Evolutionary conservation across 192 early-diverging fungal species (phyloP).

Genomic region (Kickxella alabastrina): DNA sequence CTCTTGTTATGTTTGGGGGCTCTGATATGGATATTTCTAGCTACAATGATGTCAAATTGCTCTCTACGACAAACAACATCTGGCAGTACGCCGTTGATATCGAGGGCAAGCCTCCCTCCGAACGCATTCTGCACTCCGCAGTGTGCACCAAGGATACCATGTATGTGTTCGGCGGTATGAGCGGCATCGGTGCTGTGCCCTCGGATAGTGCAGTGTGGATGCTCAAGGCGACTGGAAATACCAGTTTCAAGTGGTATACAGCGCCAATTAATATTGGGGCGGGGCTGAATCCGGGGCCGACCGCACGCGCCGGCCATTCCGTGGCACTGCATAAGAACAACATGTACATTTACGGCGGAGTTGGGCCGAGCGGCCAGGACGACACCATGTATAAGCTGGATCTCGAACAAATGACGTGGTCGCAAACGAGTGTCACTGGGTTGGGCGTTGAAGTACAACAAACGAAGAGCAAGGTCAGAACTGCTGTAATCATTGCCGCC

Average conservation of each 20-base stretch:
- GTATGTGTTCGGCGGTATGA: conserved; percentile 63
- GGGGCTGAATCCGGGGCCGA: conserved; percentile 43
- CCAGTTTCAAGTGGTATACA: conserved; percentile 38
- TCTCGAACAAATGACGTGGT: conserved; percentile 59
- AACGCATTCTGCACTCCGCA: conserved; percentile 62
- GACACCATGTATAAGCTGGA: conserved; percentile 65
- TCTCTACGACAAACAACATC: conserved; percentile 44
- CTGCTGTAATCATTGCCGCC: conserved; percentile 50
- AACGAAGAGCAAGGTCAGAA: conserved; percentile 24
- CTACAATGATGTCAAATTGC: conserved; percentile 55
- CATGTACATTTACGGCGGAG: conserved; percentile 70
- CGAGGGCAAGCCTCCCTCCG: conserved; percentile 47
- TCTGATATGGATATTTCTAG: conserved; percentile 48
- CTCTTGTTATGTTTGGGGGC: conserved; percentile 65
- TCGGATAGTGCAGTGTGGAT: conserved; percentile 55
- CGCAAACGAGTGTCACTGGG: conserved; percentile 40
- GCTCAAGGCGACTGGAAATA: conserved; percentile 19
- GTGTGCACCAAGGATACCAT: conserved; percentile 63
- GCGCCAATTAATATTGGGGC: conserved; percentile 32
- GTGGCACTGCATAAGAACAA: conserved; percentile 56
- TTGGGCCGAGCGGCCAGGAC: conserved; percentile 55
- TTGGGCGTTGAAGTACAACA: conserved; percentile 11
- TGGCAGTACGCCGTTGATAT: conserved; percentile 55
- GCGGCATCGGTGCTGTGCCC: conserved; percentile 24
- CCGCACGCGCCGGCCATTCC: conserved; percentile 60